Evolutionary conservation across 2,329 filamentous ascomycete species (phyloP), one percentile per base, ranked within the genome.

Genomic region (Teratosphaeria gauchensis): DNA sequence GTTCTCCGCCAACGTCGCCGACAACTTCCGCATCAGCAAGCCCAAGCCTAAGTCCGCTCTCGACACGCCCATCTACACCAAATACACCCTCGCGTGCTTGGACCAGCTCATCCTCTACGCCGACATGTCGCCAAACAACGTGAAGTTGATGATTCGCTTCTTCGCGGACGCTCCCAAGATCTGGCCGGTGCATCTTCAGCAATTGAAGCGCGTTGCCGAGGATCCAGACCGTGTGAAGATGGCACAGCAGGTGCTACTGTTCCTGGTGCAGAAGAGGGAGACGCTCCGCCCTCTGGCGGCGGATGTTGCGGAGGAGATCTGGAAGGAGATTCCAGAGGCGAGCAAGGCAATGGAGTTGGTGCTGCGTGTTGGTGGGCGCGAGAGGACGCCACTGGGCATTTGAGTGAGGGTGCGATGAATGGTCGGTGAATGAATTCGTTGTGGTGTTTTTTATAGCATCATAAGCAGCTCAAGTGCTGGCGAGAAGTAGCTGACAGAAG

Each of bases 81-180:
- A 58, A 31, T 66, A 63, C 70, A 54, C 97, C n/a, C 80, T 99
- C 19, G 91, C 54, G 24, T 46, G 38, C 54, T 12, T 46, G 12
- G 32, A 46, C 24, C 54, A 28, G 14, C 33, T 46, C 14, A 16
- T 46, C 30, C 33, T 55, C 9, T 55, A 55, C 38, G 96, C 69
- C 89, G 89, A 1, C 79, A 97, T n/a, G 91, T 96, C 69, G 83
- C 87, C 1, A 88, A 90, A 61, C 94, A 99, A 71, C 92, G 94
- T 72, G 65, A 68, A 51, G 83, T 95, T 24, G 77, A n/a, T 99
- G 58, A 92, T 95, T 31, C 84, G 94, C 38, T 95, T 97, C 70
- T 76, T 99, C 52, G 92, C 90, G 55, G 94, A 99, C 73, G 86
- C 99, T 35, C 94, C 94, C 0, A 86, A 88, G 51, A 79, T 99